A percentile compares a stretch with the other conserved stretches of the same genome.
phyloP scores from a whole-genome alignment of 148 eudicot genomes.

The Nepenthes gracilis region DNA sequence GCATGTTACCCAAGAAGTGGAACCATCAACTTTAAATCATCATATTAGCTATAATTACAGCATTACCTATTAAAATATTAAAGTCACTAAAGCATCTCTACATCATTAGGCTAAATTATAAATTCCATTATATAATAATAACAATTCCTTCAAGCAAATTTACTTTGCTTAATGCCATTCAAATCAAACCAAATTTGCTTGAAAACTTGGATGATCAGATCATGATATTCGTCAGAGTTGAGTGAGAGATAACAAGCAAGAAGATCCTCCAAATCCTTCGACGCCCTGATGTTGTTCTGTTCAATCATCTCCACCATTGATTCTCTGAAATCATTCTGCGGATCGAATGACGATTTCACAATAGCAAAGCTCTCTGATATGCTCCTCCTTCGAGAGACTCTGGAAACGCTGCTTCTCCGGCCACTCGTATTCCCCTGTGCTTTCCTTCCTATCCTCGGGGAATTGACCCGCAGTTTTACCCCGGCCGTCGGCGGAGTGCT shows the following conservation, averaged over 20 bases:
- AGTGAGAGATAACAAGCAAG: slow-evolving; percentile 67
- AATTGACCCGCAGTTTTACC: slow-evolving; percentile 41
- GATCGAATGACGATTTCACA: slow-evolving; percentile 69
- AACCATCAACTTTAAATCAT: too few species aligned
- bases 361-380: slow-evolving; percentile 68
- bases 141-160: too few species aligned
- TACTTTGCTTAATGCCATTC: slow-evolving; percentile 7
- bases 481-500: slow-evolving; percentile 17
- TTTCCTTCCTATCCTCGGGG: slow-evolving; percentile 42
- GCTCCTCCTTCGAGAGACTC: slow-evolving; percentile 15
- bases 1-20: too few species aligned
- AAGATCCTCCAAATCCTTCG: slow-evolving; percentile 80
- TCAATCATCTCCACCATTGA: slow-evolving; percentile 96
- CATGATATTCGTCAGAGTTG: slow-evolving; percentile 79
- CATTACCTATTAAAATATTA: too few species aligned
- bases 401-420: slow-evolving; percentile 14
- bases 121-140: too few species aligned
- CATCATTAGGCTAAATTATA: too few species aligned
- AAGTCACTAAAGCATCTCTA: too few species aligned
- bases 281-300: slow-evolving; percentile 45
- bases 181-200: slow-evolving; percentile 85
- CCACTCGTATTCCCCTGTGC: slow-evolving; percentile 16
- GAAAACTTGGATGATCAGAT: slow-evolving; percentile 65
- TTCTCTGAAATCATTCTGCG: slow-evolving; percentile 63
- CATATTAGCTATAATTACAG: too few species aligned